Evolutionary conservation across 306 rosid genomes (phyloP).

Genomic region (Sicyos baderoa): DNA sequence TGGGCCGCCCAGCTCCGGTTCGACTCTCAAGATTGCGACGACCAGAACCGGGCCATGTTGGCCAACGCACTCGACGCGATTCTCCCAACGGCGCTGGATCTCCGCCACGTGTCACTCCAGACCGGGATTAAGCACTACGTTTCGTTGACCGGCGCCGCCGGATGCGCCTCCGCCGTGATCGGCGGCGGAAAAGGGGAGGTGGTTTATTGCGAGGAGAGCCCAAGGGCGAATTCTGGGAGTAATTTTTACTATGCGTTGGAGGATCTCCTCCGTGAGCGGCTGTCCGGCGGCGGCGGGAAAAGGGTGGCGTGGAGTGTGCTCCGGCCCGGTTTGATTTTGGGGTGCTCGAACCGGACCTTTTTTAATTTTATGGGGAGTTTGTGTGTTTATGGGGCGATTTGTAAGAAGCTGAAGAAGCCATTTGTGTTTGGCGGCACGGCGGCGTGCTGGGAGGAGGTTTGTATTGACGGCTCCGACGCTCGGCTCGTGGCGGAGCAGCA

Average conservation of each 20-base stretch:
- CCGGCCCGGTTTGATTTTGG: conserved; percentile 70
- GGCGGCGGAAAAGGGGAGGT: conserved; percentile 21
- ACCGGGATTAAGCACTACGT: conserved; percentile 88
- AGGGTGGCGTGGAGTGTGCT: conserved; percentile 65
- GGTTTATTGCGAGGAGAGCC: conserved; percentile 49
- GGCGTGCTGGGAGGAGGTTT: conserved; percentile 71
- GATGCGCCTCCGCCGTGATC: conserved; percentile 35
- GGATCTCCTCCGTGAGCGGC: conserved; percentile 68
- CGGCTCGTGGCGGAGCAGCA: conserved; percentile 88
- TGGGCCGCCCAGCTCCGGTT: conserved; percentile 76
- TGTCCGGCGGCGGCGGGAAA: conserved; percentile 22
- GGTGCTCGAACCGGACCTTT: conserved; percentile 54
- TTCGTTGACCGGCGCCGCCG: conserved; percentile 41
- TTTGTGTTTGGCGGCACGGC: conserved; percentile 73
- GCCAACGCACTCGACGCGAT: conserved; percentile 52
- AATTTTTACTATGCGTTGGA: conserved; percentile 74
- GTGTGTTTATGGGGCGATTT: conserved; percentile 72
- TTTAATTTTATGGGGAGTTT: conserved; percentile 72
- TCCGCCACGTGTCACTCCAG: conserved; percentile 77
- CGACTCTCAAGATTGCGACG: conserved; percentile 44
- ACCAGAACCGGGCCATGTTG: conserved; percentile 67
- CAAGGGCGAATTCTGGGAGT: conserved; percentile 30
- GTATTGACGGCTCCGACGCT: conserved; percentile 75
- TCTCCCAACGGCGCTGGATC: conserved; percentile 34
- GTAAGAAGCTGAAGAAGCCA: conserved; percentile 52